phyloP scores from a whole-genome alignment of 441 rosid species.

The Kokia cookei region DNA sequence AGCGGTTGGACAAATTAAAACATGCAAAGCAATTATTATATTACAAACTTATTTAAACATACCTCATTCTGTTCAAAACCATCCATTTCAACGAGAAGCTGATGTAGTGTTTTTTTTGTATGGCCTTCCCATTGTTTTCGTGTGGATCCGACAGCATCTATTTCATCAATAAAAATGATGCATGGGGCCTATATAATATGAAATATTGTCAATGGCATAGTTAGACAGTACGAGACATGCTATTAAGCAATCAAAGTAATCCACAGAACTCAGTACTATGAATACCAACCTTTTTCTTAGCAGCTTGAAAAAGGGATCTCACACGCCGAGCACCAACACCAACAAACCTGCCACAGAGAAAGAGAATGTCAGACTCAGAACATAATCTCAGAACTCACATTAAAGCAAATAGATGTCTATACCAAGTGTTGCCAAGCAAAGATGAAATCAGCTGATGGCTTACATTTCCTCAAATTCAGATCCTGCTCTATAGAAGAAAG shows the following conservation, averaged over 20 bases:
- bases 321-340: slow-evolving; percentile 99
- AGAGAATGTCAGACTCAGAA: slow-evolving; percentile 2
- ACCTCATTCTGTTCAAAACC: slow-evolving; percentile 99
- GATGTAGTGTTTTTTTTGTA: slow-evolving; percentile 96
- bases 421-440: slow-evolving; percentile 1
- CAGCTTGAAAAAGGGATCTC: slow-evolving; percentile 94
- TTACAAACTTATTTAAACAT: slow-evolving; percentile 10
- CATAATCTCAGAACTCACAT: not conserved
- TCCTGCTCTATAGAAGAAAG: slow-evolving; percentile 97
- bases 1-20: slow-evolving; percentile 12
- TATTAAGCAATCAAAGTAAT: not conserved
- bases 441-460: slow-evolving; percentile 20
- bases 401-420: not conserved
- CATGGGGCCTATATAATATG: slow-evolving; percentile 72
- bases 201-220: not conserved
- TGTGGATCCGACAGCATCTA: slow-evolving; percentile 96
- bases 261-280: not conserved
- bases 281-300: slow-evolving; percentile 78
- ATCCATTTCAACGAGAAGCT: slow-evolving; percentile 97
- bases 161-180: slow-evolving; percentile 95
- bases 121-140: slow-evolving; percentile 99
- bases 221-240: not conserved
- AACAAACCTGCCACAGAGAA: slow-evolving; percentile 66
- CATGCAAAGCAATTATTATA: slow-evolving; percentile 1
- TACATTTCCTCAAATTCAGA: slow-evolving; percentile 99